Evolutionary conservation across 495 filamentous ascomycete species (phyloP).

Genomic region (Penicillium manginii): DNA sequence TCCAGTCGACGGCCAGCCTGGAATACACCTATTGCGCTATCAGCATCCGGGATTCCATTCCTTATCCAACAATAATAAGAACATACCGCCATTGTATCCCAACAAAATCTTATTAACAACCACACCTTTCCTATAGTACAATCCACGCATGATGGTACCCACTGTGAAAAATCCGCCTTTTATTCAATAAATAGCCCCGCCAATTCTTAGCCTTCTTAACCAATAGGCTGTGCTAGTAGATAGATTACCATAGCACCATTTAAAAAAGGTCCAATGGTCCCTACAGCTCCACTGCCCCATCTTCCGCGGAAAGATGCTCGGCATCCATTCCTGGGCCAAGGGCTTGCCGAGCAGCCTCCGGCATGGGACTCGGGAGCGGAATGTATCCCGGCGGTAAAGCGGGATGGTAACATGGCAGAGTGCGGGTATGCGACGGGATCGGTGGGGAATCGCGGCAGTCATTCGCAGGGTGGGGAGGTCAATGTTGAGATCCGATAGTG

Average conservation of each 20-base stretch:
- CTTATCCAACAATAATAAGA: neutral
- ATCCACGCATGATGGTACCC: too few relatives aligned
- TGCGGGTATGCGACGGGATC: constrained; percentile 9
- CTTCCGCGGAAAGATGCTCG: constrained; percentile 18
- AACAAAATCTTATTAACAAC: neutral
- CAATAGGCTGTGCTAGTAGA: neutral
- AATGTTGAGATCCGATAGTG: too few relatives aligned
- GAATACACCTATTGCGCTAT: neutral
- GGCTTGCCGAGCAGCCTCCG: neutral
- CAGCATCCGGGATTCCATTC: too few relatives aligned
- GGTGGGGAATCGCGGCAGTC: constrained; percentile 7
- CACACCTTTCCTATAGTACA: neutral
- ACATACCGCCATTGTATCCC: too few relatives aligned
- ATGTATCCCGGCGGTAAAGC: constrained; percentile 16
- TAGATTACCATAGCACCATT: neutral
- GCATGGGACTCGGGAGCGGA: constrained; percentile 15
- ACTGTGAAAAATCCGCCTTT: neutral
- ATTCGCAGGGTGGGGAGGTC: neutral
- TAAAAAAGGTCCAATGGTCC: neutral
- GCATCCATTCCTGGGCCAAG: neutral
- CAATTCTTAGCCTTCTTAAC: neutral
- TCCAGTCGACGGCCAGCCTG: neutral
- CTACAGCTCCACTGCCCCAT: neutral
- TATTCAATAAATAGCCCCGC: too few relatives aligned
- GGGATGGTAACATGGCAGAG: constrained; percentile 3